A percentile compares a stretch with the other conserved stretches of the same genome.
Conservation (phyloP, 306 rosid genomes). For the Rubus idaeus region DNA sequence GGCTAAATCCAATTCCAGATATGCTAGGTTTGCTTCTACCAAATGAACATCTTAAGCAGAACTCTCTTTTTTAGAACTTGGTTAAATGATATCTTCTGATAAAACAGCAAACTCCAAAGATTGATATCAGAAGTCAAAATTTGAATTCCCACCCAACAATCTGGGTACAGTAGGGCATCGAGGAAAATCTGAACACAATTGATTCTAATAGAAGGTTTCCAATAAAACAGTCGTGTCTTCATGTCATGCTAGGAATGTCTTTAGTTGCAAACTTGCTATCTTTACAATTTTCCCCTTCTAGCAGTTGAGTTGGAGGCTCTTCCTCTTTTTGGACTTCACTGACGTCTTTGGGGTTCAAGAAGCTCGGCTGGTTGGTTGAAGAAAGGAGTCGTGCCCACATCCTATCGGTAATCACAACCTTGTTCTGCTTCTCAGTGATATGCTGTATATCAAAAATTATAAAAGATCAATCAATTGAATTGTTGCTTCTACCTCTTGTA, state of each 20-base stretch:
- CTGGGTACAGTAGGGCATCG: background rate
- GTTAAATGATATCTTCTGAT: background rate
- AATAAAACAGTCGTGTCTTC: background rate
- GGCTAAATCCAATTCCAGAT: background rate
- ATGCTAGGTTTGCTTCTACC: background rate
- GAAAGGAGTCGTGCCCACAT: conserved; percentile 72
- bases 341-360: conserved; percentile 38
- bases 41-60: background rate
- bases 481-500: background rate
- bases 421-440: conserved; percentile 69
- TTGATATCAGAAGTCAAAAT: background rate
- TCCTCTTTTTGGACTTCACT: conserved; percentile 38
- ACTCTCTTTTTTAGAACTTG: background rate
- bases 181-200: background rate
- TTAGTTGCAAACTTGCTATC: conserved; percentile 31
- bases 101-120: background rate
- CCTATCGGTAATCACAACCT: conserved; percentile 84
- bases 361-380: conserved; percentile 52
- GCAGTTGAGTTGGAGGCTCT: conserved; percentile 34
- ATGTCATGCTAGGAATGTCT: conserved; percentile 30
- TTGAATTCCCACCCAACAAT: background rate
- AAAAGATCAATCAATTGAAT: background rate
- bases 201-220: background rate
- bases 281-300: conserved; percentile 33
- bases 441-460: conserved; percentile 45